A percentile compares a stretch with the other conserved stretches of the same genome.
Conservation (phyloP, 139 green algal genomes). For the Picochlorum costavermella region DNA sequence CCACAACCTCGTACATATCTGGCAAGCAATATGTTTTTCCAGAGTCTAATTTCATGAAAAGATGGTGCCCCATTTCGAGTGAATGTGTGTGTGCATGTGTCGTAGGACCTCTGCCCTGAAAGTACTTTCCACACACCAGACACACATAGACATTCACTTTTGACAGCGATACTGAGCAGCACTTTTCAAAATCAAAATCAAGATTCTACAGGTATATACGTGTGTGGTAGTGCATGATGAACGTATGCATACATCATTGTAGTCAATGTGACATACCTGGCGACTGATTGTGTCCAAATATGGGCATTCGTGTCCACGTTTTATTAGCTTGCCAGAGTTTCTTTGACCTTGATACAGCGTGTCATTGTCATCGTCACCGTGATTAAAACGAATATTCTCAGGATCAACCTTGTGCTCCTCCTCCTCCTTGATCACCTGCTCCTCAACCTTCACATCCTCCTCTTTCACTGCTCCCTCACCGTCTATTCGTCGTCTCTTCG, state of each 20-base stretch:
- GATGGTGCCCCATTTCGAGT: constrained; percentile 84
- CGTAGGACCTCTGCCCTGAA: constrained; percentile 78
- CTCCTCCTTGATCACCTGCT: constrained; percentile 13
- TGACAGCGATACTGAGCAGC: constrained; percentile 86
- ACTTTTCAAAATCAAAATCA: constrained; percentile 99
- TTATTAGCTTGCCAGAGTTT: constrained; percentile 19
- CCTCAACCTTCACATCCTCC: not conserved
- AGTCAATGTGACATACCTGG: constrained; percentile 37
- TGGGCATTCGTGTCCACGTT: constrained; percentile 75
- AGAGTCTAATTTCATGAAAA: constrained; percentile 85
- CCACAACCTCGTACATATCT: constrained; percentile 90
- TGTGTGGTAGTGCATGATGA: not conserved
- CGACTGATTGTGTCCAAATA: constrained; percentile 95
- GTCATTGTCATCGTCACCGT: constrained; percentile 35
- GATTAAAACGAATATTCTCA: not conserved
- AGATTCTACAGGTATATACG: constrained; percentile 54
- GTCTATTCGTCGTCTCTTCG: not conserved
- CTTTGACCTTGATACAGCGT: constrained; percentile 10
- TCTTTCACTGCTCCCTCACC: not conserved
- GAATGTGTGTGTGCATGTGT: constrained; percentile 92
- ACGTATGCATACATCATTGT: not conserved
- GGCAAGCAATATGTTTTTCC: constrained; percentile 78
- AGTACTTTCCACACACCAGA: constrained; percentile 98
- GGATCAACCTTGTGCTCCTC: not conserved
- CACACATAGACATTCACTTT: constrained; percentile 95